These are phyloP conservation scores for Petrea volubilis DNA, from an alignment of 257 asterid genomes.

Conservation along the genomic window DNA sequence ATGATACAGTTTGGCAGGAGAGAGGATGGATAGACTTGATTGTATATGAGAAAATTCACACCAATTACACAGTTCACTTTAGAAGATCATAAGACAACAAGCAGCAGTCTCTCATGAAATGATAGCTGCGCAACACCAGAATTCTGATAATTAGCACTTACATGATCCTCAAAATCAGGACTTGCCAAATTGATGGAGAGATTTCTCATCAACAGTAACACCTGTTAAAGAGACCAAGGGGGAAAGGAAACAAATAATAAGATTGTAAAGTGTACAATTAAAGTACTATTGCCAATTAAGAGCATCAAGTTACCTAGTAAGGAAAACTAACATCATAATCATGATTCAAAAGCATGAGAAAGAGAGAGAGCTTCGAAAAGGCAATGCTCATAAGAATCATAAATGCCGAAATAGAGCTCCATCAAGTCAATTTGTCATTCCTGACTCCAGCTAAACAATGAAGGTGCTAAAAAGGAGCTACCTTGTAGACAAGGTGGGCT, in stretches of 20 bases:
- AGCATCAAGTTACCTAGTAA: too few species aligned
- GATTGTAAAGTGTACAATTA: neutral
- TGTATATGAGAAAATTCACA: neutral
- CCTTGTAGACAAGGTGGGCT: neutral
- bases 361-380: too few species aligned
- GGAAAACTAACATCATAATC: neutral
- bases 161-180: conserved; percentile 81
- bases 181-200: conserved; percentile 76
- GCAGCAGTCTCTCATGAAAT: neutral
- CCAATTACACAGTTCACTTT: neutral
- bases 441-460: neutral
- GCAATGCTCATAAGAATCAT: too few species aligned
- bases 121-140: neutral
- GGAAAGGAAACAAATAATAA: neutral
- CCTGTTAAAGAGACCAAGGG: conserved; percentile 42
- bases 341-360: too few species aligned
- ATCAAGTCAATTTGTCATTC: neutral
- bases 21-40: neutral
- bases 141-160: conserved; percentile 28
- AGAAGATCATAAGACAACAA: neutral
- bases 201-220: conserved; percentile 75
- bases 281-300: neutral
- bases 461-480: neutral
- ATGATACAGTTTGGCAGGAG: neutral
- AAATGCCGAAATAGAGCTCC: neutral